Conservation (phyloP, 306 rosid species). For the Vigna hirtella region DNA sequence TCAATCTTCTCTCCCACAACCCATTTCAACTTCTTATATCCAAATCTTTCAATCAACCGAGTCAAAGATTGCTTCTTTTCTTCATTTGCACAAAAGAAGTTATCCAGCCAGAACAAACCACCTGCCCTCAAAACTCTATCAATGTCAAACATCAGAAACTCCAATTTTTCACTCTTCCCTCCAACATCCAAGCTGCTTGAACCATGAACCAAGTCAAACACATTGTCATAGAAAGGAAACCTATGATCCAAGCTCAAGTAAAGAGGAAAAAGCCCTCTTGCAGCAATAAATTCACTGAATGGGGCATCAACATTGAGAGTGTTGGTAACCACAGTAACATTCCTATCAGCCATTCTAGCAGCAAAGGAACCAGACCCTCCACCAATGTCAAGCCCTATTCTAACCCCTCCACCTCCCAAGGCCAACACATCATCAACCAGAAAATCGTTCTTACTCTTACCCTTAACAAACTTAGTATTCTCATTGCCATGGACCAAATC, state of each 20-base stretch:
- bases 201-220: slow-evolving; percentile 78
- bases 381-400: slow-evolving; percentile 85
- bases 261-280: slow-evolving; percentile 87
- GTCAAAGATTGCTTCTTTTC: slow-evolving; percentile 76
- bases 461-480: slow-evolving; percentile 68
- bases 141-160: slow-evolving; percentile 87
- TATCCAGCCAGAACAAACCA: slow-evolving; percentile 94
- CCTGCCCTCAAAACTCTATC: slow-evolving; percentile 85
- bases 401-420: slow-evolving; percentile 79
- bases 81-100: slow-evolving; percentile 71
- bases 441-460: slow-evolving; percentile 77
- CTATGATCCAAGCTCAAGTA: slow-evolving; percentile 84
- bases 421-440: slow-evolving; percentile 75
- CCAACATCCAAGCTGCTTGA: slow-evolving; percentile 73
- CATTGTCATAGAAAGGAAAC: slow-evolving; percentile 89
- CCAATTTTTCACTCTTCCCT: slow-evolving; percentile 75
- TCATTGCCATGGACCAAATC: slow-evolving; percentile 70
- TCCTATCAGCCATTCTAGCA: slow-evolving; percentile 93
- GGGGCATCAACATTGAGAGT: slow-evolving; percentile 87
- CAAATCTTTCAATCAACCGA: slow-evolving; percentile 82
- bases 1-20: slow-evolving; percentile 86
- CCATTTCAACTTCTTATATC: slow-evolving; percentile 94
- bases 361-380: slow-evolving; percentile 94
- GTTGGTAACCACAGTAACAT: slow-evolving; percentile 72
- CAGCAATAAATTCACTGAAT: slow-evolving; percentile 85